Conservation (phyloP, 169 alveolate species). For the Hepatocystis sp. region DNA sequence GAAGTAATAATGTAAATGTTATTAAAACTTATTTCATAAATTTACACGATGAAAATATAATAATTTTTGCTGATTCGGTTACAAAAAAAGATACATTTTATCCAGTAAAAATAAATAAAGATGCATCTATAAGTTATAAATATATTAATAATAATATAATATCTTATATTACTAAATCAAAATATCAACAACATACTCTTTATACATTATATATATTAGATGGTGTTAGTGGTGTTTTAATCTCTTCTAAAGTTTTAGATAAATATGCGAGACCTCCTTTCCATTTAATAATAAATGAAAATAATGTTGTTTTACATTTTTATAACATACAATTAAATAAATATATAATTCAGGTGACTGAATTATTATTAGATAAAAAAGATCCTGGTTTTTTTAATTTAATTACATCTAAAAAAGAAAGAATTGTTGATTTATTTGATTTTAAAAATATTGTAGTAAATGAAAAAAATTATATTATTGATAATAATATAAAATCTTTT, state of each 20-base stretch:
- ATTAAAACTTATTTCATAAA: conserved; percentile 43
- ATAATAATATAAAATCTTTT: conserved; percentile 60
- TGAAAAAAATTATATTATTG: conserved; percentile 67
- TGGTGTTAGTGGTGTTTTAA: conserved; percentile 51
- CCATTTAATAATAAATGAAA: conserved; percentile 64
- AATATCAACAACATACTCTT: not conserved
- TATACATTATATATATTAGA: conserved; percentile 53
- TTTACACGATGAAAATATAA: conserved; percentile 28
- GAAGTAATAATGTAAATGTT: no score
- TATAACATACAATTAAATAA: conserved; percentile 40
- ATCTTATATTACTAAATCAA: conserved; percentile 34
- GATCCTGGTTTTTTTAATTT: conserved; percentile 68
- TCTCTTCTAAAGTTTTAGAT: conserved; percentile 41
- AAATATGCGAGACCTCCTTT: conserved; percentile 47
- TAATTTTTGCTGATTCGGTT: conserved; percentile 33
- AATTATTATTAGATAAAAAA: conserved; percentile 45
- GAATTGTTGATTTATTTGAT: conserved; percentile 65
- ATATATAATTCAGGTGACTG: conserved; percentile 38
- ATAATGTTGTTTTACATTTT: conserved; percentile 29
- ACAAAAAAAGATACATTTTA: conserved; percentile 63
- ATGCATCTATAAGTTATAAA: conserved; percentile 72
- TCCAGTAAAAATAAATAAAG: conserved; percentile 69
- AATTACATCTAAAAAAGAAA: conserved; percentile 60
- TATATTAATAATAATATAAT: conserved; percentile 63
- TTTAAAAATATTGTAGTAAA: conserved; percentile 39